Percentiles rank a stretch among this genome's conserved stretches.
phyloP scores from a whole-genome alignment of 2,329 filamentous ascomycete species.

The Trichoderma gracile region DNA sequence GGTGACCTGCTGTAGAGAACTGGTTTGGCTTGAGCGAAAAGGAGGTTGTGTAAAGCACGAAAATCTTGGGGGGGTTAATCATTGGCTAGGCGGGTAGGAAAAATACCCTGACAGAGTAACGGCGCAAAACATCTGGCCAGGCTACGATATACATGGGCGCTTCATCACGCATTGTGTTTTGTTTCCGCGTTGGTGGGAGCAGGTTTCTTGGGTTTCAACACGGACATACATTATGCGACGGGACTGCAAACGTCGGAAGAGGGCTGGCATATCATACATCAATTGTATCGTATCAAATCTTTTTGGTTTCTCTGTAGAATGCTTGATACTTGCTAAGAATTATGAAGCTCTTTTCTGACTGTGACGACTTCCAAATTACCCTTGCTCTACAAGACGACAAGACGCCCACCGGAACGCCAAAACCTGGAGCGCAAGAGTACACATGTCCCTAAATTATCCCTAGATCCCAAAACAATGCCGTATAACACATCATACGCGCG shows the following conservation, averaged over 20 bases:
- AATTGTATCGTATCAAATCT: neutral
- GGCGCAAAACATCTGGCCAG: slow-evolving; percentile 24
- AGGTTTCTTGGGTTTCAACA: slow-evolving; percentile 24
- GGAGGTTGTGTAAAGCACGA: slow-evolving; percentile 1
- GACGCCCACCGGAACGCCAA: slow-evolving; percentile 16
- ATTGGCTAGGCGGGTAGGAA: slow-evolving; percentile 15
- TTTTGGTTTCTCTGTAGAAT: neutral
- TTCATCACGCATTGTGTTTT: slow-evolving; percentile 21
- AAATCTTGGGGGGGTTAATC: slow-evolving; percentile 6
- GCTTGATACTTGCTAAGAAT: neutral
- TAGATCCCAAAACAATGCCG: slow-evolving; percentile 2
- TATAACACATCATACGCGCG: neutral
- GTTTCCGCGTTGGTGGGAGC: slow-evolving; percentile 23
- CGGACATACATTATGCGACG: slow-evolving; percentile 3
- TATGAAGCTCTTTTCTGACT: neutral
- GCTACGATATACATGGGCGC: slow-evolving; percentile 25
- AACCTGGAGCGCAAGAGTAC: slow-evolving; percentile 13
- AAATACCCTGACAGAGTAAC: slow-evolving; percentile 23
- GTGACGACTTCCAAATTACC: neutral
- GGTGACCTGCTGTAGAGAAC: slow-evolving; percentile 6
- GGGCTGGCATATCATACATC: slow-evolving; percentile 25
- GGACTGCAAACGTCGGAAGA: slow-evolving; percentile 12
- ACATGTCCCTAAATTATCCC: slow-evolving; percentile 11
- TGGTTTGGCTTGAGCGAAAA: neutral
- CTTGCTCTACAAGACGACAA: neutral